phyloP scores from a whole-genome alignment of 2,329 filamentous ascomycete species.

The Penicillium sp. region DNA sequence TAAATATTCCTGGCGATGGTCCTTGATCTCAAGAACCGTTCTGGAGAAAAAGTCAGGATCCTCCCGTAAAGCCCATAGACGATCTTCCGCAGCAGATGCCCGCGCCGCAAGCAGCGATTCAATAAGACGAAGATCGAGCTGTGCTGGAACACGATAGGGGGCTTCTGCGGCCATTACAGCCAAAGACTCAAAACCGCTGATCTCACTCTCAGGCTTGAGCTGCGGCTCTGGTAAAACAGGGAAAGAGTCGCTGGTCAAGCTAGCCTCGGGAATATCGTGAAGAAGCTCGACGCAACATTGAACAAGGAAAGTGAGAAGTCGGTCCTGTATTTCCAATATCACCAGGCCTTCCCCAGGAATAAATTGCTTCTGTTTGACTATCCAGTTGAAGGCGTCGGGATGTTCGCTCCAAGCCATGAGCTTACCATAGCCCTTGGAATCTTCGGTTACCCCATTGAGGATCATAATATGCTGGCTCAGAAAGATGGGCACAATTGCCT shows the following conservation, averaged over 20 bases:
- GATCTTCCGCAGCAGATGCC: constrained; percentile 49
- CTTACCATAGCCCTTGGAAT: constrained; percentile 38
- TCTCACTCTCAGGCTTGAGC: constrained; percentile 25
- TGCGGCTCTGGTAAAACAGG: constrained; percentile 43
- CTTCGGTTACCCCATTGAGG: constrained; percentile 30
- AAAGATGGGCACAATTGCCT: constrained; percentile 26
- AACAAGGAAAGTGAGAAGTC: constrained; percentile 51
- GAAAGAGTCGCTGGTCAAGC: constrained; percentile 26
- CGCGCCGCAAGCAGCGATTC: constrained; percentile 46
- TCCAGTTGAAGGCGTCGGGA: constrained; percentile 42
- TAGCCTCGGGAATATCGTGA: constrained; percentile 46
- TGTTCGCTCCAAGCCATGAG: constrained; percentile 40
- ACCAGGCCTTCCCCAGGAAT: constrained; percentile 50
- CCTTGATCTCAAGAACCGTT: constrained; percentile 43
- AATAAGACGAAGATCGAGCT: constrained; percentile 49
- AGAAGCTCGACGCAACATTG: constrained; percentile 49
- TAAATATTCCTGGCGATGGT: constrained; percentile 50
- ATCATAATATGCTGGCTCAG: constrained; percentile 36
- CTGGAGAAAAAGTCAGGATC: constrained; percentile 58
- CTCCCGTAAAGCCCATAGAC: constrained; percentile 56
- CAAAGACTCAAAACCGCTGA: not conserved
- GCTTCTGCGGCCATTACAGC: constrained; percentile 47
- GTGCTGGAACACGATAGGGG: constrained; percentile 52
- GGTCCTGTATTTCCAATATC: constrained; percentile 53
- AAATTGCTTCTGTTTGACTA: constrained; percentile 38